Evolutionary conservation across 192 early-diverging fungal genomes (phyloP).

Genomic region (Endogone sp.): DNA sequence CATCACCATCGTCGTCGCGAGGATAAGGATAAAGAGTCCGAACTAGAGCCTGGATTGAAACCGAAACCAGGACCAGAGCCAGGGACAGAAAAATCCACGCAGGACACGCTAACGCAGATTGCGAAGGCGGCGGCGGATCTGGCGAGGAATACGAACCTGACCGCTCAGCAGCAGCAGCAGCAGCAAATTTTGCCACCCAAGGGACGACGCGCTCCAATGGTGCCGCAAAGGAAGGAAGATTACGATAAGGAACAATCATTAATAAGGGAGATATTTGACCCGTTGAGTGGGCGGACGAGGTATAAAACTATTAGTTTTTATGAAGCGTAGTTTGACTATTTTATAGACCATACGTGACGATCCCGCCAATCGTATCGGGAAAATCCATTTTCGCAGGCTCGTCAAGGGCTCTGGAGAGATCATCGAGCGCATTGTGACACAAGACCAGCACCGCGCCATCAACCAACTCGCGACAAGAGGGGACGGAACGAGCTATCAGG

Average conservation of each 20-base stretch:
- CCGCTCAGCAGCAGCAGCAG: background rate
- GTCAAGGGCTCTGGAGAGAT: conserved; percentile 50
- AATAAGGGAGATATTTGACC: conserved; percentile 40
- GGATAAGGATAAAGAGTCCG: too few species aligned
- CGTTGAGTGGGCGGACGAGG: conserved; percentile 44
- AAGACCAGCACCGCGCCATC: conserved; percentile 42
- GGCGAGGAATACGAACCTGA: background rate
- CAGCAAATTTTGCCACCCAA: background rate
- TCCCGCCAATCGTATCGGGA: background rate
- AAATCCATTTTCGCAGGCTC: conserved; percentile 30
- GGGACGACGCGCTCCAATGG: conserved; percentile 4
- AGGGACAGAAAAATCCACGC: too few species aligned
- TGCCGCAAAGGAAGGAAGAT: conserved; percentile 39
- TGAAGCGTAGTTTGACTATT: too few species aligned
- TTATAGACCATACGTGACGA: too few species aligned
- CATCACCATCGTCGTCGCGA: background rate
- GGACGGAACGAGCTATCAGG: conserved; percentile 34
- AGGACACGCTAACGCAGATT: background rate
- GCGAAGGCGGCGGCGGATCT: background rate
- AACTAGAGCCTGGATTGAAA: background rate
- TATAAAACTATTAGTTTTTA: too few species aligned
- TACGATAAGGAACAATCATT: conserved; percentile 38
- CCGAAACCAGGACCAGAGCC: background rate
- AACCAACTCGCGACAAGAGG: conserved; percentile 39
- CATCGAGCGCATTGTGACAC: conserved; percentile 42